phyloP scores from a whole-genome alignment of 1,284 basidiomycete genomes.

The Heterobasidion irregulare region DNA sequence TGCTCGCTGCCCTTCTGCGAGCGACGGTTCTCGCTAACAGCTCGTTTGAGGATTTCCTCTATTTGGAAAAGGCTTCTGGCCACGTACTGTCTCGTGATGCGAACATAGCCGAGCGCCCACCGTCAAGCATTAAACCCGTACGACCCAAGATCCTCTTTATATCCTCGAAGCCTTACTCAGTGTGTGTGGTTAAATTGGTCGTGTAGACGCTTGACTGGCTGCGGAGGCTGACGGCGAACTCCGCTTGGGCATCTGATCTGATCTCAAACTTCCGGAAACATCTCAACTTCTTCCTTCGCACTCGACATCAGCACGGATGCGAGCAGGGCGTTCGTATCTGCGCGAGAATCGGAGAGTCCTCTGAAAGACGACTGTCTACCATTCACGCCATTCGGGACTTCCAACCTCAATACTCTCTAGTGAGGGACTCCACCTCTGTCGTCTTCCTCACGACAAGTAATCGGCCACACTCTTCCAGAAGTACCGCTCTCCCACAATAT shows the following conservation, averaged over 20 bases:
- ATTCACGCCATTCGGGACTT: neutral
- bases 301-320: neutral
- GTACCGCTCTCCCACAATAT: constrained; percentile 7
- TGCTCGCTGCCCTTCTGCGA: neutral
- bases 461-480: constrained; percentile 9
- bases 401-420: neutral
- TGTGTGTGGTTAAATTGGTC: neutral
- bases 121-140: neutral
- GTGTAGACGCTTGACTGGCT: neutral
- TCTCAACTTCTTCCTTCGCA: neutral
- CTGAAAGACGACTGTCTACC: neutral
- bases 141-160: neutral
- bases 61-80: neutral
- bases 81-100: neutral
- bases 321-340: neutral
- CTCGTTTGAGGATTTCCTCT: neutral
- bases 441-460: constrained; percentile 4
- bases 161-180: neutral
- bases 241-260: neutral
- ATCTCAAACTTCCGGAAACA: neutral
- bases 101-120: neutral
- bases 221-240: neutral
- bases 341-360: neutral
- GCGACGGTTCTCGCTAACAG: neutral
- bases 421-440: neutral